Evolutionary conservation across 2,329 filamentous ascomycete species (phyloP).

Genomic region (Albifimbria verrucaria): DNA sequence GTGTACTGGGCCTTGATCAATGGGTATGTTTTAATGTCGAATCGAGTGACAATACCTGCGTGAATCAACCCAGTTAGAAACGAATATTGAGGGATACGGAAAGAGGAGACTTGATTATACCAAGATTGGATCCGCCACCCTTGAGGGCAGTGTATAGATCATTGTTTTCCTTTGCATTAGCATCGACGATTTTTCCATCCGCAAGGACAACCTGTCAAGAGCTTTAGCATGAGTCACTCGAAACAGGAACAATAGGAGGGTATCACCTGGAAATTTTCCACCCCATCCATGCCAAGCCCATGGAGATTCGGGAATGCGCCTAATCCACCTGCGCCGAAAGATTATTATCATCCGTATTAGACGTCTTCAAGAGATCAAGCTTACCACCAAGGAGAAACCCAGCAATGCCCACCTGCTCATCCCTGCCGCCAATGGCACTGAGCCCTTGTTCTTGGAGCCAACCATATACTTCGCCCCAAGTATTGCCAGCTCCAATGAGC

Average conservation of each 20-base stretch:
- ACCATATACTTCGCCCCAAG: constrained; percentile 1
- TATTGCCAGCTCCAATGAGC: constrained; percentile 1
- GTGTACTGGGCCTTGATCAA: neutral
- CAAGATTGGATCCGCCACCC: constrained; percentile 1
- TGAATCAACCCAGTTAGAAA: no score
- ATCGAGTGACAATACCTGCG: constrained; percentile 1
- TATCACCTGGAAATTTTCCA: neutral
- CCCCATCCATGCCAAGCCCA: neutral
- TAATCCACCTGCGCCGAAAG: neutral
- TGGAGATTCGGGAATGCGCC: constrained; percentile 1
- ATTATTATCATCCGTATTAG: neutral
- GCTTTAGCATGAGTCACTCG: neutral
- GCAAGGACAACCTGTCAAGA: neutral
- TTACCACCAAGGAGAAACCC: constrained; percentile 1
- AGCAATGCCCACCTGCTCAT: constrained; percentile 1
- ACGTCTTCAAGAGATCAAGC: neutral
- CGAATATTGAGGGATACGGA: no score
- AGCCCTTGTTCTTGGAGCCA: neutral
- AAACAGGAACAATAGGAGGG: neutral
- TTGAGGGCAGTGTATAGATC: neutral
- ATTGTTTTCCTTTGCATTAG: neutral
- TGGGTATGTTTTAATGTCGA: no score
- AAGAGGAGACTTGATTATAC: no score
- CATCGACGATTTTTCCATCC: neutral
- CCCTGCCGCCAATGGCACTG: neutral